These are phyloP conservation scores for Claviceps sp. DNA, from an alignment of 2,329 filamentous ascomycete genomes.

Conservation along the genomic window DNA sequence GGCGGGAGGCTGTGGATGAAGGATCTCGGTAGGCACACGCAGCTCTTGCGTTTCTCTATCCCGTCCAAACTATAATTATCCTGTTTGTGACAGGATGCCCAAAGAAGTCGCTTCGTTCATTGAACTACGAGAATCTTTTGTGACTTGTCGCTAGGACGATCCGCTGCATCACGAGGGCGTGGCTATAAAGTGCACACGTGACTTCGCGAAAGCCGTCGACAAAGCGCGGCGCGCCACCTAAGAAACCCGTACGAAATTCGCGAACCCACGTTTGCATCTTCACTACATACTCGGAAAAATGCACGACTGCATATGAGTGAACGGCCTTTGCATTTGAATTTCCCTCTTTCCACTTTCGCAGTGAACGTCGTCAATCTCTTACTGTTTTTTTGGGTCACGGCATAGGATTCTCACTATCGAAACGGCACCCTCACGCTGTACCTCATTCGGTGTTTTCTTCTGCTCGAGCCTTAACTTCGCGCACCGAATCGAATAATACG, in stretches of 20 bases:
- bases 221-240: conserved; percentile 6
- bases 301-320: not conserved
- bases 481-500: conserved; percentile 31
- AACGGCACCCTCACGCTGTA: conserved; percentile 16
- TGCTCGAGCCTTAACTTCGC: conserved; percentile 11
- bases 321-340: not conserved
- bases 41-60: not conserved
- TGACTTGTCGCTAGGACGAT: not conserved
- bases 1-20: not conserved
- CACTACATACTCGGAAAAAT: not conserved
- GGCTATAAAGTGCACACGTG: conserved; percentile 10
- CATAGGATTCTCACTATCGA: conserved; percentile 15
- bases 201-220: conserved; percentile 10
- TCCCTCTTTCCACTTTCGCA: not conserved
- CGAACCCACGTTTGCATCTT: not conserved
- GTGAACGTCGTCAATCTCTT: not conserved
- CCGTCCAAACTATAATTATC: not conserved
- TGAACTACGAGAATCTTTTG: not conserved
- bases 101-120: not conserved
- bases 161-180: not conserved
- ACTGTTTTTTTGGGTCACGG: conserved; percentile 11
- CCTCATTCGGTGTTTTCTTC: conserved; percentile 15
- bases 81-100: not conserved
- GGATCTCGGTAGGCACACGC: not conserved
- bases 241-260: conserved; percentile 5